A percentile compares a stretch with the other conserved stretches of the same genome.
Conservation (phyloP, 352 stramenopile genomes). For the Phytophthora idaei region DNA sequence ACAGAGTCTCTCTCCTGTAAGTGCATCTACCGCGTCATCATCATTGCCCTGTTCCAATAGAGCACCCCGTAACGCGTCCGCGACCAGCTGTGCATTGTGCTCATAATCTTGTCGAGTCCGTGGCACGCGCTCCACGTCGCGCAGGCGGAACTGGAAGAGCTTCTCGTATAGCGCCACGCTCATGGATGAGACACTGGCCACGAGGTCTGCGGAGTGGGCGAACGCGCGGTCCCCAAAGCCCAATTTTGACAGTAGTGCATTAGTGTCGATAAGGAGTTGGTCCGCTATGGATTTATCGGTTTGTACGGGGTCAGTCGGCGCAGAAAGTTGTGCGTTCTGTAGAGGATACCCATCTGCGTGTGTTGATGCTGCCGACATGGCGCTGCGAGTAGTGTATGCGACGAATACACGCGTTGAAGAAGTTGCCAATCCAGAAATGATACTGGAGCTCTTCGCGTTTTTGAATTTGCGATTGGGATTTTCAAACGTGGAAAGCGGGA, state of each 20-base stretch:
- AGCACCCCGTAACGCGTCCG: slow-evolving; percentile 73
- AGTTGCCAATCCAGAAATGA: slow-evolving; percentile 18
- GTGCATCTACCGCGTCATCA: slow-evolving; percentile 33
- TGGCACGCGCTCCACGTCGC: slow-evolving; percentile 71
- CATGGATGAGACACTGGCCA: slow-evolving; percentile 90
- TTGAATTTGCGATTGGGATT: slow-evolving; percentile 23
- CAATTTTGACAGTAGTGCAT: slow-evolving; percentile 76
- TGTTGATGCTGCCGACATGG: slow-evolving; percentile 14
- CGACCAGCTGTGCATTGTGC: slow-evolving; percentile 86
- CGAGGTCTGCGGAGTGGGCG: slow-evolving; percentile 69
- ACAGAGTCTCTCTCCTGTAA: slow-evolving; percentile 66
- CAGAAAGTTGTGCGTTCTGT: slow-evolving; percentile 8
- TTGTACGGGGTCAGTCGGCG: slow-evolving; percentile 4
- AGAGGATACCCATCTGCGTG: slow-evolving; percentile 3
- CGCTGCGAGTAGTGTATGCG: slow-evolving; percentile 2
- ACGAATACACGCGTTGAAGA: slow-evolving; percentile 10
- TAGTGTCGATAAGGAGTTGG: slow-evolving; percentile 54
- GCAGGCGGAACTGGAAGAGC: slow-evolving; percentile 87
- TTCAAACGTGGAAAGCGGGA: slow-evolving; percentile 32
- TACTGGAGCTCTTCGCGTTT: slow-evolving; percentile 11
- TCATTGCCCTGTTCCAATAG: slow-evolving; percentile 67
- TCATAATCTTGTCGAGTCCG: slow-evolving; percentile 74
- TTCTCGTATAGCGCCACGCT: slow-evolving; percentile 92
- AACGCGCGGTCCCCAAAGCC: slow-evolving; percentile 87
- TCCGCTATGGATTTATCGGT: slow-evolving; percentile 19